These are phyloP conservation scores for Parascedosporium putredinis DNA, from an alignment of 2,329 filamentous ascomycete species.

Conservation along the genomic window DNA sequence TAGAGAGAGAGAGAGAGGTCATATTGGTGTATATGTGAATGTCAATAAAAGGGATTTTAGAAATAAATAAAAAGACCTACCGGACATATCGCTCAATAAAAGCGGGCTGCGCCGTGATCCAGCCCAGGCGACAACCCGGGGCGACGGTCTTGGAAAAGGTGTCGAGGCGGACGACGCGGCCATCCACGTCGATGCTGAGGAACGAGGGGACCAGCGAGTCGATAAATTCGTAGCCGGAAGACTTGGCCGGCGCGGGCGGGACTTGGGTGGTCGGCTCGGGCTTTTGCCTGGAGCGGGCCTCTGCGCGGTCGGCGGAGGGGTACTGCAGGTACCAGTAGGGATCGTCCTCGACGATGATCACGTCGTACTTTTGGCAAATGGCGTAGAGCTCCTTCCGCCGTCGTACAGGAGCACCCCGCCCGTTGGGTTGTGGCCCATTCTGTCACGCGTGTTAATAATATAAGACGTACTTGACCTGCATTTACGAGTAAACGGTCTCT, in stretches of 20 bases:
- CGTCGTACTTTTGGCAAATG: constrained; percentile 72
- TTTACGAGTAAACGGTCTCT: background rate
- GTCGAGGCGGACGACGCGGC: constrained; percentile 79
- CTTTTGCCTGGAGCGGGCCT: constrained; percentile 36
- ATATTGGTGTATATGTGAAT: background rate
- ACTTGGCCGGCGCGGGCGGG: constrained; percentile 19
- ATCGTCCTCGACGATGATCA: constrained; percentile 88
- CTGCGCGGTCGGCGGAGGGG: constrained; percentile 51
- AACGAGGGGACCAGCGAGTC: constrained; percentile 79
- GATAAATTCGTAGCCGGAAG: constrained; percentile 63
- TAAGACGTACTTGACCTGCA: too few species aligned
- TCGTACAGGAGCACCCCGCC: constrained; percentile 58
- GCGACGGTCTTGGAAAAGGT: constrained; percentile 92
- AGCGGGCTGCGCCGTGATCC: constrained; percentile 76
- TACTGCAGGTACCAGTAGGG: constrained; percentile 95
- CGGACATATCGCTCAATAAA: constrained; percentile 59
- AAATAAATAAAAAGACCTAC: constrained; percentile 11
- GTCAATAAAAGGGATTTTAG: background rate
- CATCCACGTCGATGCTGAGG: constrained; percentile 70
- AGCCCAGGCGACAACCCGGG: constrained; percentile 80
- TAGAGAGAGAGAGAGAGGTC: constrained; percentile 32
- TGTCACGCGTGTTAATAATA: background rate
- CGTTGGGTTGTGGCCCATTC: constrained; percentile 73
- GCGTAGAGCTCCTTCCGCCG: constrained; percentile 71
- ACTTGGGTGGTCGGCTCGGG: constrained; percentile 22